Base-by-base conservation (phyloP, 257 asterid species). In the Cynanchum wilfordii region DNA sequence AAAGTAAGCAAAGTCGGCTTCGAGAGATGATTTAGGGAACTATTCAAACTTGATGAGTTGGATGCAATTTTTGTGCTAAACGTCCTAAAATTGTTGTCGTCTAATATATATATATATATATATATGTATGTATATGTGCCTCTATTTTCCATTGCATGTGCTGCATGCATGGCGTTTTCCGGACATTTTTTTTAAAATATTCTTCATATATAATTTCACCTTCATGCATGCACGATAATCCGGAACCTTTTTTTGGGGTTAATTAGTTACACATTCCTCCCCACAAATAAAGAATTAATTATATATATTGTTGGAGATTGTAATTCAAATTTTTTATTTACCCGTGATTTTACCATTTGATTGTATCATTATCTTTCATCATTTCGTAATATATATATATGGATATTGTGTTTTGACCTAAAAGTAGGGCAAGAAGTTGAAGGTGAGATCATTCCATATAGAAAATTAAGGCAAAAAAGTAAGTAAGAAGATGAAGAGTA, bases 1-100 rank as follows among this genome's bases (percentile, higher is more conserved):
- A 17, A 64, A 38, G 76, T 78, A 84, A 84, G 79, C 84, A 79
- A 79, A 75, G 82, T 20, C 85, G 85, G 81, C 82, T 73, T 59
- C 29, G 29, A 44, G 73, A 62, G 50, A 54, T 68, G 71, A 30
- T 68, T 56, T 63, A 33, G 64, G 13, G 20, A 51, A 66, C 7
- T 49, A 24, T 10, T 76, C 74, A 68, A 75, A 30, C 42, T 29
- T 7, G 47, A 69, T 82, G 84, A 80, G 81, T 68, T 86, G 85
- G 75, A 58, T 16, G 51, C 69, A 52, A 60, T 66, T 47, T 6
- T 54, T 29, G 44, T 17, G 50, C 76, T 16, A 19, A 49, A 45
- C 4, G 10, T 17, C 7, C 45, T 4, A 27, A 30, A 30, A 15
- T 50, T 19, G 13, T 59, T 54, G 40, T 70, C 36, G 22, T 70